These are phyloP conservation scores for Solanum clarkiae DNA, from an alignment of 257 asterid genomes.

Conservation along the genomic window DNA sequence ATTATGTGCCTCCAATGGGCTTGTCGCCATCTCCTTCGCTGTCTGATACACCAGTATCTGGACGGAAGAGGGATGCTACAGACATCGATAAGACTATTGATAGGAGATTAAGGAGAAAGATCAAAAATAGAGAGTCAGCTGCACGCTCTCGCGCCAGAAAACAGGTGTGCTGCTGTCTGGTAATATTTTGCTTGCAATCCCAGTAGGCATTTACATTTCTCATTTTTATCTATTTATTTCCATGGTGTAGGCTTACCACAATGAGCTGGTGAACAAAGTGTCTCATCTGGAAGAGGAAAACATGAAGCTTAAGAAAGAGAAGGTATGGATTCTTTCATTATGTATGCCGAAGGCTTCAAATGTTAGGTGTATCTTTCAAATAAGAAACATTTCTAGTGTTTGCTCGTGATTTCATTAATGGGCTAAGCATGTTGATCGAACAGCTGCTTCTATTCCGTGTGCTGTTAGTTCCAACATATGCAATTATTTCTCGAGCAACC, in stretches of 20 bases:
- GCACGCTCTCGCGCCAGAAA: conserved; percentile 91
- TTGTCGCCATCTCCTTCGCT: conserved; percentile 53
- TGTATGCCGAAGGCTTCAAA: background rate
- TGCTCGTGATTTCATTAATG: background rate
- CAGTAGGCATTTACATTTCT: background rate
- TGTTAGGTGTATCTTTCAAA: background rate
- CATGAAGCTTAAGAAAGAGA: conserved; percentile 57
- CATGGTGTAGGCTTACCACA: conserved; percentile 63
- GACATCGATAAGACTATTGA: conserved; percentile 55
- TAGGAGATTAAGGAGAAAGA: conserved; percentile 73
- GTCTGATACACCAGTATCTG: conserved; percentile 49
- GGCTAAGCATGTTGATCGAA: background rate
- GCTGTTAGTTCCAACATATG: background rate
- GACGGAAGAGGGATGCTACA: conserved; percentile 41
- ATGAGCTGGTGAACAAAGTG: conserved; percentile 75
- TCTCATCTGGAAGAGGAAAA: conserved; percentile 70
- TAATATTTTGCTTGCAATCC: background rate
- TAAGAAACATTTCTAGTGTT: background rate
- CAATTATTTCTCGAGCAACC: background rate
- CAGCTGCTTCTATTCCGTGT: background rate
- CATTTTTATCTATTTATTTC: background rate
- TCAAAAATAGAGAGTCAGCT: conserved; percentile 86
- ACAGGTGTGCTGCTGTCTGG: conserved; percentile 42
- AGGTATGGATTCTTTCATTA: conserved; percentile 22
- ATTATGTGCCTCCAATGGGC: conserved; percentile 27